Evolutionary conservation across 257 asterid species (phyloP).

Genomic region (Capsicum rhomboideum): DNA sequence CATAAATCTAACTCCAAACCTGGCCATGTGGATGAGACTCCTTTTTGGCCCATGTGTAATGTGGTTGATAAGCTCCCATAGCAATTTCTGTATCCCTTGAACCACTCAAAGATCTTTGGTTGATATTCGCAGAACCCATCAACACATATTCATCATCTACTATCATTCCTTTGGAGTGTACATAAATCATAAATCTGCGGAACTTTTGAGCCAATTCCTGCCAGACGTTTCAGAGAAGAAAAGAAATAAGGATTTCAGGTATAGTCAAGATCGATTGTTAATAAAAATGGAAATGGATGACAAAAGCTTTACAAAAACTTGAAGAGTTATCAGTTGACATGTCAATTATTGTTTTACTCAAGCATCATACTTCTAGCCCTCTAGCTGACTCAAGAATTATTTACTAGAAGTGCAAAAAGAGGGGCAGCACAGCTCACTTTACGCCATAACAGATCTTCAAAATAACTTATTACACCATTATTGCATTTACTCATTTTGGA

Average conservation of each 20-base stretch:
- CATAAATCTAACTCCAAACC: constrained; percentile 24
- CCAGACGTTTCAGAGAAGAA: neutral
- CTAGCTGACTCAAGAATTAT: neutral
- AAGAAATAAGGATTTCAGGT: neutral
- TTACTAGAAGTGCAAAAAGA: neutral
- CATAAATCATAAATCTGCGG: constrained; percentile 69
- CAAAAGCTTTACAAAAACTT: neutral
- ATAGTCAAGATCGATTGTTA: neutral
- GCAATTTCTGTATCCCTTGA: constrained; percentile 89
- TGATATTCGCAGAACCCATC: constrained; percentile 76
- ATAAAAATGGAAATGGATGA: neutral
- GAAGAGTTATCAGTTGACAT: neutral
- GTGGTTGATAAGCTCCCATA: constrained; percentile 86
- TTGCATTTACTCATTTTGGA: neutral
- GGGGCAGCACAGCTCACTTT: neutral
- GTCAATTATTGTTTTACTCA: neutral
- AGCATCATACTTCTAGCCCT: neutral
- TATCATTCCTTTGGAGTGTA: constrained; percentile 78
- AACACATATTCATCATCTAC: constrained; percentile 79
- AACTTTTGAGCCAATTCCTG: constrained; percentile 29
- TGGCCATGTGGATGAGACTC: constrained; percentile 55
- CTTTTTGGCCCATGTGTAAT: constrained; percentile 56
- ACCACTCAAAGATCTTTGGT: constrained; percentile 86
- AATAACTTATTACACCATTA: neutral
- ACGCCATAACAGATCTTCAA: neutral